Evolutionary conservation across 2,329 filamentous ascomycete species (phyloP).

Genomic region (Exophiala sp.): DNA sequence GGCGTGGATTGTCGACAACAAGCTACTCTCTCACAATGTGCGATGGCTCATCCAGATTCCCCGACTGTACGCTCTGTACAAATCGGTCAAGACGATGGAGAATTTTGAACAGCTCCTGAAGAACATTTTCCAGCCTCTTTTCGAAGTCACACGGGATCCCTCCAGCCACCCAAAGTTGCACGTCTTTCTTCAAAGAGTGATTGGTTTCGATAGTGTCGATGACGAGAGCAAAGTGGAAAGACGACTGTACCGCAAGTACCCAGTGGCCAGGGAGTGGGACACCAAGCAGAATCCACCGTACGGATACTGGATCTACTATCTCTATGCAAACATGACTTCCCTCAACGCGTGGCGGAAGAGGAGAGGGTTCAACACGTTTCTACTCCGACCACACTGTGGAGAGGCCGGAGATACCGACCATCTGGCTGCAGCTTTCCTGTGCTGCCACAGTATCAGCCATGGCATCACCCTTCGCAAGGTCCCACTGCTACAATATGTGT

Average conservation of each 20-base stretch:
- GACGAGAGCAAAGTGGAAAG: constrained; percentile 97
- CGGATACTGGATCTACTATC: constrained; percentile 98
- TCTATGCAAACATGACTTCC: constrained; percentile 90
- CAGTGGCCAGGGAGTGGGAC: constrained; percentile 81
- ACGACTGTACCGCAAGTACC: constrained; percentile 92
- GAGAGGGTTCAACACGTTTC: constrained; percentile 92
- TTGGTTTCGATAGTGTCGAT: constrained; percentile 96
- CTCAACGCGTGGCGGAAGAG: constrained; percentile 88
- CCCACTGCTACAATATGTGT: constrained; percentile 90
- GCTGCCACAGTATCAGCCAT: constrained; percentile 95
- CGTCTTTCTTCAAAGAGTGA: constrained; percentile 88
- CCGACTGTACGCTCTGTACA: constrained; percentile 93
- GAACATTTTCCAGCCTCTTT: constrained; percentile 90
- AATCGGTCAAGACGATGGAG: constrained; percentile 78
- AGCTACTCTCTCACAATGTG: constrained; percentile 95
- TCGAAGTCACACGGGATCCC: constrained; percentile 88
- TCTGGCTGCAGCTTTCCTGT: constrained; percentile 83
- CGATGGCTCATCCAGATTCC: constrained; percentile 96
- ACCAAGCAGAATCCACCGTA: constrained; percentile 96
- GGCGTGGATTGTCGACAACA: constrained; percentile 96
- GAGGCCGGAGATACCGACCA: constrained; percentile 97
- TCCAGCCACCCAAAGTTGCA: constrained; percentile 86
- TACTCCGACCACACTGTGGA: constrained; percentile 89
- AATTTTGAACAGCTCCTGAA: constrained; percentile 85
- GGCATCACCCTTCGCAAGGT: constrained; percentile 90